Conservation (phyloP, 2,329 filamentous ascomycete genomes). For the Talaromyces sp. region DNA sequence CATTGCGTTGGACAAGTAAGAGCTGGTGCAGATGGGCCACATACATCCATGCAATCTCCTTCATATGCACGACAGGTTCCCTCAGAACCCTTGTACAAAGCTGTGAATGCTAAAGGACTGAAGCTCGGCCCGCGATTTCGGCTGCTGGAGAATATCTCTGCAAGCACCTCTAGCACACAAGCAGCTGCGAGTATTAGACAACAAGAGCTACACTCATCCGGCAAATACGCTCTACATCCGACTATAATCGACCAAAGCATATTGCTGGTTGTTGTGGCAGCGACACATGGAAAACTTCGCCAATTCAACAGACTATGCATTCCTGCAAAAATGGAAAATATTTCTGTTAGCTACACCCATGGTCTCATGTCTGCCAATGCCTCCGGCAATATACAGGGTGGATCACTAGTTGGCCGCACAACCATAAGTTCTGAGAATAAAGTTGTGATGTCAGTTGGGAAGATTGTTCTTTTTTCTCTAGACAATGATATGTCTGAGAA, state of each 20-base stretch:
- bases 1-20: not conserved
- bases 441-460: too few relatives aligned
- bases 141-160: not conserved
- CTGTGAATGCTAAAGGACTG: not conserved
- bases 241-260: not conserved
- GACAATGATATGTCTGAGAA: too few relatives aligned
- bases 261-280: not conserved
- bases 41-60: not conserved
- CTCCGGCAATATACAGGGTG: too few relatives aligned
- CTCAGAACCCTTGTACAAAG: not conserved
- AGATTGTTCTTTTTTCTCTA: too few relatives aligned
- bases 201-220: not conserved
- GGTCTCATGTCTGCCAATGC: too few relatives aligned
- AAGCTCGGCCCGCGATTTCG: not conserved
- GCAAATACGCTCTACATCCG: not conserved
- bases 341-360: too few relatives aligned
- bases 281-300: not conserved
- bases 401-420: too few relatives aligned
- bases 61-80: not conserved
- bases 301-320: not conserved
- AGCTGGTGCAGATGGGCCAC: not conserved
- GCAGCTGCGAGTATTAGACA: not conserved
- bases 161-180: not conserved
- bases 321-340: too few relatives aligned
- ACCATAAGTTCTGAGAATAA: too few relatives aligned